Conservation (phyloP, 2,329 filamentous ascomycete species). For the Xylaria sp. region DNA sequence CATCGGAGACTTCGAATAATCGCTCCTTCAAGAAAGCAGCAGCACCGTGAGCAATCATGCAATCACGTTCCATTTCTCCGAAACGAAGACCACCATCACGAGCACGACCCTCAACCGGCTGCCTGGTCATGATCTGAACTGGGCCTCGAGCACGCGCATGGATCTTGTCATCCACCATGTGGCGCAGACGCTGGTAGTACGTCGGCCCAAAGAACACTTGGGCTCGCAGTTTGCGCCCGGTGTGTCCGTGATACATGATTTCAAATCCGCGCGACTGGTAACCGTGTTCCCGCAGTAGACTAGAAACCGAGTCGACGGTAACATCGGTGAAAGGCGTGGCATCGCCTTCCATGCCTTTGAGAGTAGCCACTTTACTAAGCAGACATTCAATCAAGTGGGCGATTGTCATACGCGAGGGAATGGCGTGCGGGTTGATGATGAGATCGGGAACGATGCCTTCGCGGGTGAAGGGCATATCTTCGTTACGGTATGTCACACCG, state of each 20-base stretch:
- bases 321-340: slow-evolving; percentile 97
- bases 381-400: slow-evolving; percentile 99
- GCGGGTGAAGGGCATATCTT: slow-evolving; percentile 96
- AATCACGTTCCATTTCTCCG: slow-evolving; percentile 99
- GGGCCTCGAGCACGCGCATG: slow-evolving; percentile 96
- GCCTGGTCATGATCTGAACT: slow-evolving; percentile 92
- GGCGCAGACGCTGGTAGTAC: slow-evolving; percentile 95
- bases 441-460: slow-evolving; percentile 91
- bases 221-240: slow-evolving; percentile 83
- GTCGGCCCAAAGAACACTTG: slow-evolving; percentile 97
- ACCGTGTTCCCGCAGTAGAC: slow-evolving; percentile 77
- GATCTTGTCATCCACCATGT: slow-evolving; percentile 99
- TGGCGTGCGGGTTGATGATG: slow-evolving; percentile 99
- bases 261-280: slow-evolving; percentile 98
- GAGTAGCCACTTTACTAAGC: slow-evolving; percentile 87
- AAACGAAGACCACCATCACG: slow-evolving; percentile 97
- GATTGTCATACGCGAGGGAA: slow-evolving; percentile 99
- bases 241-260: slow-evolving; percentile 98
- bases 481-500: slow-evolving; percentile 93
- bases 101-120: slow-evolving; percentile 97
- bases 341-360: slow-evolving; percentile 93
- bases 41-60: slow-evolving; percentile 99
- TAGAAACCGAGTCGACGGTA: slow-evolving; percentile 88
- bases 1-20: slow-evolving; percentile 94
- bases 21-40: slow-evolving; percentile 96